Evolutionary conservation across 106 monocot species (phyloP).

Genomic region (Xerophyta viscosa): DNA sequence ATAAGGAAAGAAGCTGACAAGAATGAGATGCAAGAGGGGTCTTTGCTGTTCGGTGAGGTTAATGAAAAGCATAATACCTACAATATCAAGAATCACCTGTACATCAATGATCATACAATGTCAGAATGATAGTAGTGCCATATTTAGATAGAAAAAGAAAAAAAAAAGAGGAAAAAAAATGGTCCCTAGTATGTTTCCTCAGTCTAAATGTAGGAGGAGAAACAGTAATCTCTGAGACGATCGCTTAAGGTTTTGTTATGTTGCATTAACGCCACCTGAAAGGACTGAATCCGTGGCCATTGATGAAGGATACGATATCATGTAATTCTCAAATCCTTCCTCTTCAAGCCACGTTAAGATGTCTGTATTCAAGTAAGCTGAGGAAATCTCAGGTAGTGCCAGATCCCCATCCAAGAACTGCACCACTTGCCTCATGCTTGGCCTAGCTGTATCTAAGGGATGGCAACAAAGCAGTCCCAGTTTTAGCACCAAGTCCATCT

Average conservation of each 20-base stretch:
- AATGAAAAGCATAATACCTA: too few relatives aligned
- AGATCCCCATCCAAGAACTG: neutral
- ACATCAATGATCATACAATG: too few relatives aligned
- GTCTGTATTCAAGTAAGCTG: neutral
- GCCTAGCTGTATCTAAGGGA: neutral
- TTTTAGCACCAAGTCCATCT: neutral
- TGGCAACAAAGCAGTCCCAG: neutral
- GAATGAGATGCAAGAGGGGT: too few relatives aligned
- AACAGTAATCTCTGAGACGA: neutral
- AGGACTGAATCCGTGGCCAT: neutral
- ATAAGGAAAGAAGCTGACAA: too few relatives aligned
- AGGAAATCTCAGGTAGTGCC: neutral
- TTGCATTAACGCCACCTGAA: neutral
- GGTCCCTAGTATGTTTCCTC: too few relatives aligned
- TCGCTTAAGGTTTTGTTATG: too few relatives aligned
- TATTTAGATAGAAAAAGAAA: too few relatives aligned
- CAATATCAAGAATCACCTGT: too few relatives aligned
- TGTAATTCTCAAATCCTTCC: neutral
- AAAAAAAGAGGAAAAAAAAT: too few relatives aligned
- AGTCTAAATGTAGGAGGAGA: too few relatives aligned
- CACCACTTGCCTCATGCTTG: constrained; percentile 7
- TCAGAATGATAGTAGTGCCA: too few relatives aligned
- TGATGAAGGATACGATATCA: neutral
- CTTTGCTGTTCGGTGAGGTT: too few relatives aligned
- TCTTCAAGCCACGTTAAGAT: neutral